Evolutionary conservation across 2,329 filamentous ascomycete species (phyloP), one percentile per base, ranked within the genome.

Genomic region (Trichophyton mentagrophytes): DNA sequence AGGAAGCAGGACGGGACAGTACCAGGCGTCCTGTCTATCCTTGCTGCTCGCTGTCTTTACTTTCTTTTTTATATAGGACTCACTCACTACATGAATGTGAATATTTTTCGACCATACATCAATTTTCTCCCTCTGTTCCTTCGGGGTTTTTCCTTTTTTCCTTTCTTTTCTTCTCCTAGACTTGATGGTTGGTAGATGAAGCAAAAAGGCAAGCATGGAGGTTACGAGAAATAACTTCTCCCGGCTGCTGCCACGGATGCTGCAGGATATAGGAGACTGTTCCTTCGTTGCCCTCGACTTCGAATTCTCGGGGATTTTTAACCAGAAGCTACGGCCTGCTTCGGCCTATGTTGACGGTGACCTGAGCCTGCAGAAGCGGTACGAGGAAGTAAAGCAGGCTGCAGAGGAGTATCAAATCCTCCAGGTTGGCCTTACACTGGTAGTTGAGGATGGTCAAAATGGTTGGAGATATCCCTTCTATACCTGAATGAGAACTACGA

Each of bases 341-440:
- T 59, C 68, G 65, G 57, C 70, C 70, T 42, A 68, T 64, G 70
- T 74, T 33, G 66, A 68, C 42, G 74, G 75, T 40, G 77, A 77
- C 61, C 77, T 78, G 36, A 79, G 78, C 2, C 72, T 87, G 1
- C 80, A 87, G 65, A 74, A 84, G 49, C 79, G 81, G 60, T 88
- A 87, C 67, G 71, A 75, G 9, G 84, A 87, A 64, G 77, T 78
- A 61, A 85, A 82, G 68, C 72, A 73, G 30, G 83, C 82, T 2
- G 85, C 85, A 2, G 79, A 85, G 63, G 79, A 78, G 44, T 87
- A 84, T 66, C 80, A 84, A 63, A 80, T 87, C 58, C 73, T 87
- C 1, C 85, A 88, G 68, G 72, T 87, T 60, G 85, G 85, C n/a
- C 71, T 88, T 61, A 87, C 85, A 0, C 81, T 84, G 66, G 82